Evolutionary conservation across 2,329 filamentous ascomycete species (phyloP).

Genomic region (Fusarium sp.): DNA sequence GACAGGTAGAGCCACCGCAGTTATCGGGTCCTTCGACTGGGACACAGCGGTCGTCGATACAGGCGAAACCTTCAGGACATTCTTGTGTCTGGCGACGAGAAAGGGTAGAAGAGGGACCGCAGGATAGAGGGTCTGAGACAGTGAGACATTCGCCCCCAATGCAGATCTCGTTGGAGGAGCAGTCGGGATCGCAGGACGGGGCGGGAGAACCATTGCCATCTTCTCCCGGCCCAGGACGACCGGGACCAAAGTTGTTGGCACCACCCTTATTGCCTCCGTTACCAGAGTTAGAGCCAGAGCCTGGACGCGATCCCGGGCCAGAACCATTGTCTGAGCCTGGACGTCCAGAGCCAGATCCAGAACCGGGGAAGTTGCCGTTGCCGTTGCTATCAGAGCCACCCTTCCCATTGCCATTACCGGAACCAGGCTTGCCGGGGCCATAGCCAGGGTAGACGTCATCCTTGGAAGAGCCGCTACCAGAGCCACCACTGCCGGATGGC

Average conservation of each 20-base stretch:
- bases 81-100: constrained; percentile 12
- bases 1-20: constrained; percentile 20
- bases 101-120: constrained; percentile 1
- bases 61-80: constrained; percentile 20
- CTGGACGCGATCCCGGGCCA: background rate
- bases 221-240: background rate
- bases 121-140: constrained; percentile 8
- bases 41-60: constrained; percentile 24
- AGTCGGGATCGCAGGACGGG: constrained; percentile 1
- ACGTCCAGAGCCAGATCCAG: background rate
- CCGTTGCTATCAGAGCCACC: background rate
- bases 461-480: background rate
- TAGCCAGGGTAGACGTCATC: background rate
- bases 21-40: background rate
- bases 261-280: background rate
- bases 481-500: background rate
- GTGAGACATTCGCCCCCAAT: constrained; percentile 10
- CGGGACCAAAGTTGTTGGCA: background rate
- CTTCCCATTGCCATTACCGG: background rate
- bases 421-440: background rate
- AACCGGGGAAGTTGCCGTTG: background rate
- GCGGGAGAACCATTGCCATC: background rate
- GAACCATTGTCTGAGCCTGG: background rate
- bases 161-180: constrained; percentile 12
- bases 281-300: background rate